Conservation (phyloP, 192 early-diverging fungal genomes). For the Tieghemiomyces parasiticus region DNA sequence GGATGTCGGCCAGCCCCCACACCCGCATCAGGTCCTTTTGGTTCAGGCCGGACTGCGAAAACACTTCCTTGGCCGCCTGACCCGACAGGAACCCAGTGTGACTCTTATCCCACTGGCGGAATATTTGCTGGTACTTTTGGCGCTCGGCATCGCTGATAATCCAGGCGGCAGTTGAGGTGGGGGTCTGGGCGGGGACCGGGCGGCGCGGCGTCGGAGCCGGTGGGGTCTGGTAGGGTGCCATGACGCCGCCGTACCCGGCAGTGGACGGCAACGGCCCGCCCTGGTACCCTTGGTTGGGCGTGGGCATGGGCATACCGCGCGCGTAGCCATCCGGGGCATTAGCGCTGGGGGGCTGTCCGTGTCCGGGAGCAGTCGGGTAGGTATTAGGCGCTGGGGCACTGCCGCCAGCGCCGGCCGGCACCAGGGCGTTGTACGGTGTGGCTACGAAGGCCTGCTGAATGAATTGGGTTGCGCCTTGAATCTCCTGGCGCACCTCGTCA, state of each 20-base stretch:
- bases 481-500: constrained; percentile 30
- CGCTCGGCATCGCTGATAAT: constrained; percentile 19
- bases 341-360: no score
- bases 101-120: constrained; percentile 32
- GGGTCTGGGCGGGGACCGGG: background rate
- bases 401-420: background rate
- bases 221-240: background rate
- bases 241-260: background rate
- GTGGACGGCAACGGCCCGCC: background rate
- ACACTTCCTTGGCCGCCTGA: constrained; percentile 38
- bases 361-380: no score
- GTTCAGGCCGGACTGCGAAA: constrained; percentile 35
- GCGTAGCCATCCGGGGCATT: background rate
- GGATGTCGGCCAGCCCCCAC: constrained; percentile 29
- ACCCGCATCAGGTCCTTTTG: constrained; percentile 35
- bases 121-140: constrained; percentile 25
- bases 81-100: constrained; percentile 32
- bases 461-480: constrained; percentile 17
- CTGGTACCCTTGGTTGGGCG: background rate
- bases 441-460: background rate
- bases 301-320: background rate
- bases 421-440: constrained; percentile 1
- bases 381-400: background rate
- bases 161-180: constrained; percentile 11
- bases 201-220: no score